Base-by-base conservation (phyloP, 805 yeast species). In the Yarrowia sp. region DNA sequence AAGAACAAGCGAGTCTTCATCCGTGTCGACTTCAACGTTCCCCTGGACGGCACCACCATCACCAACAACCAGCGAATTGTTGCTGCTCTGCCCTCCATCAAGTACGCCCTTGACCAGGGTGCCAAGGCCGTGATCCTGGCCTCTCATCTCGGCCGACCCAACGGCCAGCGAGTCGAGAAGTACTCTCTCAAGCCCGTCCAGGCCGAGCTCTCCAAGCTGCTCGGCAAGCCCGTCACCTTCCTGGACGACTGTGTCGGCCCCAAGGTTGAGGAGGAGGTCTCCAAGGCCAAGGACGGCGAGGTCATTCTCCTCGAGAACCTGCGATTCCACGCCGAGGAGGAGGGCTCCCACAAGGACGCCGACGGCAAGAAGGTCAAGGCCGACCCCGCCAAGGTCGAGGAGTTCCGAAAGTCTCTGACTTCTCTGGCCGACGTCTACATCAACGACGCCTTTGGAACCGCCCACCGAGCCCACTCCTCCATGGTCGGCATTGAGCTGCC, bases 51-150 rank as follows among this genome's bases (percentile, higher is more conserved):
- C 72, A 85, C 84, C 75, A 92, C 87, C 77, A 95, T 95, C 84
- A 96, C 99, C 82, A 95, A 96, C 87, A 96, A 95, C 84, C 98
- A 95, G 83, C 89, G 99, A 83, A 95, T 95, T 76, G 98, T 92
- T 74, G 99, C 99, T 78, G 99, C 99, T 71, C 82, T 96, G 74
- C 99, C 99, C 79, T 93, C 99, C 72, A 95, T 95, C 82, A 80
- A 96, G 81, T 95, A 93, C 79, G 98, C 93, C 64, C 82, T 89
- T 77, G 93, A 90, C 76, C 88, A 93, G 71, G 75, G 89, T 75
- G 97, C 99, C 76, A 91, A 88, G 84, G 90, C 86, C 71, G 87
- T 95, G 71, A 82, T 95, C 71, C 85, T 95, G 73, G 98, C 98
- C 70, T 92, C 98, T 67, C 99, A 95, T 79, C 85, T 95, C 78